Conservation (phyloP, 2,329 filamentous ascomycete species). For the Claviceps citrina region DNA sequence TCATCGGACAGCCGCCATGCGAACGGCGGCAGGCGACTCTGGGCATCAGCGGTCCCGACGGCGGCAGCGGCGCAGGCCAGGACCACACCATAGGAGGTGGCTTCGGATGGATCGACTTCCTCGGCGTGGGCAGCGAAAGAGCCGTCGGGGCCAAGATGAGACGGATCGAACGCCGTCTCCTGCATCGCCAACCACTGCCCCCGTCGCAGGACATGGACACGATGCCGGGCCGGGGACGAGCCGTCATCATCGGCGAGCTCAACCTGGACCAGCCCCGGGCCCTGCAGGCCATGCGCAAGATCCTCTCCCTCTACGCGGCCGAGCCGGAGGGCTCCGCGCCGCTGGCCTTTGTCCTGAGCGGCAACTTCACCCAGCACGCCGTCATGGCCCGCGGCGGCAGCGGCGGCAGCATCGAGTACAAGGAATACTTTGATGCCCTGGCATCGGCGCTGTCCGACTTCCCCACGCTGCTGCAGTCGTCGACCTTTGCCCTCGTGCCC, state of each 20-base stretch:
- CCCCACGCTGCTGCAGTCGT: conserved; percentile 58
- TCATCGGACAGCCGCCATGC: conserved; percentile 79
- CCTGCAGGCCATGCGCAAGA: conserved; percentile 63
- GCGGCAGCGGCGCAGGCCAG: conserved; percentile 28
- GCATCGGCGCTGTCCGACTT: conserved; percentile 74
- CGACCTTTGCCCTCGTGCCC: conserved; percentile 83
- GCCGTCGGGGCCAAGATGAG: conserved; percentile 74
- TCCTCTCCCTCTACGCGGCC: conserved; percentile 58
- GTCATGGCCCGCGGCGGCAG: conserved; percentile 53
- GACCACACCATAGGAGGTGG: conserved; percentile 57
- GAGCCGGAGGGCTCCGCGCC: conserved; percentile 51
- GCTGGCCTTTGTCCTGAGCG: conserved; percentile 66
- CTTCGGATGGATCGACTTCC: conserved; percentile 95
- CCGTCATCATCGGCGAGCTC: conserved; percentile 73
- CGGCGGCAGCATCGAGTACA: conserved; percentile 84
- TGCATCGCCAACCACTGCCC: conserved; percentile 23
- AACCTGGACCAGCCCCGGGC: conserved; percentile 75
- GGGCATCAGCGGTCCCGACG: conserved; percentile 48
- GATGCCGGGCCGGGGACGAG: conserved; percentile 29
- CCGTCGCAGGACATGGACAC: conserved; percentile 16
- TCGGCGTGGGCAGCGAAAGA: conserved; percentile 79
- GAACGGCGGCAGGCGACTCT: conserved; percentile 70
- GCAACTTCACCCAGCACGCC: conserved; percentile 61
- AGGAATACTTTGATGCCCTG: conserved; percentile 84
- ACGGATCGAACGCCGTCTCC: conserved; percentile 54